Conservation (phyloP, 2,329 filamentous ascomycete genomes). For the Fusarium sp. region DNA sequence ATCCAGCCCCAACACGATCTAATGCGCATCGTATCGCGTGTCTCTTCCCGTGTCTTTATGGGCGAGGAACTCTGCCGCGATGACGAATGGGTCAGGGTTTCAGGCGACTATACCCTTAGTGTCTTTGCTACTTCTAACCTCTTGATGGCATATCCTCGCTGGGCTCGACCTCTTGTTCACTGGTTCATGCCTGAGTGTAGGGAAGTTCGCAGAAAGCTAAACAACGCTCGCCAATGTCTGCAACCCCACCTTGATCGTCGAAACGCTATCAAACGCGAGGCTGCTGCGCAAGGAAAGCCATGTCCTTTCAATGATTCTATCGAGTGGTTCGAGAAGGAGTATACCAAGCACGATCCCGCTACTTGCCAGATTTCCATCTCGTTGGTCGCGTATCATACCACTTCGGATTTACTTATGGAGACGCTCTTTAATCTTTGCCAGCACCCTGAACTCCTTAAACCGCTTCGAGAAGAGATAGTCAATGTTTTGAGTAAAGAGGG, state of each 20-base stretch:
- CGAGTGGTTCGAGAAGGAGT: constrained; percentile 67
- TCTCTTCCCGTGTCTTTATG: constrained; percentile 56
- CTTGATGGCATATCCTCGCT: constrained; percentile 59
- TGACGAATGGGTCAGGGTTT: constrained; percentile 60
- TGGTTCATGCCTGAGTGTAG: constrained; percentile 55
- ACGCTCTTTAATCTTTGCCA: constrained; percentile 55
- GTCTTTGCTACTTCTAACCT: constrained; percentile 48
- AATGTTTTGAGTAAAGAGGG: constrained; percentile 27
- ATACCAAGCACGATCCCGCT: constrained; percentile 49
- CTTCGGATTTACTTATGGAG: constrained; percentile 51
- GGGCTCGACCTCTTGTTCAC: constrained; percentile 61
- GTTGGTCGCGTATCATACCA: constrained; percentile 69
- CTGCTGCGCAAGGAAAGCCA: neutral
- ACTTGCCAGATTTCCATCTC: constrained; percentile 46
- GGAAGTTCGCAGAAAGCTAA: constrained; percentile 51
- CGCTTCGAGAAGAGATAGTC: constrained; percentile 59
- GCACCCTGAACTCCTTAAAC: constrained; percentile 54
- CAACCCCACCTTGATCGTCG: constrained; percentile 1
- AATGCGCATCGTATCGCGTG: constrained; percentile 14
- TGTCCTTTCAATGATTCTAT: constrained; percentile 58
- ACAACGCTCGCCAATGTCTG: constrained; percentile 46
- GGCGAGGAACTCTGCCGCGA: constrained; percentile 58
- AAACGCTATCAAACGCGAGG: constrained; percentile 52
- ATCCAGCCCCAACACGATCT: neutral
- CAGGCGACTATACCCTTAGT: constrained; percentile 61